Conservation (phyloP, 305 asterid genomes). For the Rubia tinctorum region DNA sequence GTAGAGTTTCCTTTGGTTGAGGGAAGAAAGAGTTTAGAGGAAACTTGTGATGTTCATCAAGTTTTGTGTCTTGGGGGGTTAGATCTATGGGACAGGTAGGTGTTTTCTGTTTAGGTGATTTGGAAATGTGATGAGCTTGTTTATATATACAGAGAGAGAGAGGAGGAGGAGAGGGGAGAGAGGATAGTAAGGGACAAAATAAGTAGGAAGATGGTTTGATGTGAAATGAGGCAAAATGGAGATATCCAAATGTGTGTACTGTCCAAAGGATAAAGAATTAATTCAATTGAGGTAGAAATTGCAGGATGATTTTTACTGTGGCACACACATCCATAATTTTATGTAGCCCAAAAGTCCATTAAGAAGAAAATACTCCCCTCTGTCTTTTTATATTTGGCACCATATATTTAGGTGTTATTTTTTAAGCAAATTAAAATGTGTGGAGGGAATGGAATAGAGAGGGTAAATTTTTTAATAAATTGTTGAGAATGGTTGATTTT, state of each 20-base stretch:
- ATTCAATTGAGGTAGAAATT: conserved; percentile 9
- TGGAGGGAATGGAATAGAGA: no score
- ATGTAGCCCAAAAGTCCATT: background rate
- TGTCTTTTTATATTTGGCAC: no score
- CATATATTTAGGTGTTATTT: no score
- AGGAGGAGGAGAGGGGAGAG: conserved; percentile 11
- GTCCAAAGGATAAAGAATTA: conserved; percentile 20
- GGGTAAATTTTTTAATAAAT: no score
- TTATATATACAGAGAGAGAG: conserved; percentile 14
- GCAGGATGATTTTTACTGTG: background rate
- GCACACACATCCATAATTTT: background rate
- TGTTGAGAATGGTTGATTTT: no score
- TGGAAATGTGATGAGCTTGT: background rate
- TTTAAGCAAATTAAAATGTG: no score
- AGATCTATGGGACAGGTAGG: conserved; percentile 27
- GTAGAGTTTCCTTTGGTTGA: background rate
- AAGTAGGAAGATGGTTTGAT: conserved; percentile 24
- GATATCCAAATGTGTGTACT: conserved; percentile 26
- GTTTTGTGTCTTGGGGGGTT: conserved; percentile 17
- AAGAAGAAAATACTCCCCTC: no score
- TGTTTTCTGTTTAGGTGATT: conserved; percentile 6
- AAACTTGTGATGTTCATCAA: conserved; percentile 67
- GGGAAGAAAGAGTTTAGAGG: background rate
- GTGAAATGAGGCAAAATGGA: conserved; percentile 35
- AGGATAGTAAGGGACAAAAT: conserved; percentile 19